Percentiles rank a stretch among this genome's conserved stretches.
Conservation (phyloP, 257 asterid species). For the Ligustrum vulgare region DNA sequence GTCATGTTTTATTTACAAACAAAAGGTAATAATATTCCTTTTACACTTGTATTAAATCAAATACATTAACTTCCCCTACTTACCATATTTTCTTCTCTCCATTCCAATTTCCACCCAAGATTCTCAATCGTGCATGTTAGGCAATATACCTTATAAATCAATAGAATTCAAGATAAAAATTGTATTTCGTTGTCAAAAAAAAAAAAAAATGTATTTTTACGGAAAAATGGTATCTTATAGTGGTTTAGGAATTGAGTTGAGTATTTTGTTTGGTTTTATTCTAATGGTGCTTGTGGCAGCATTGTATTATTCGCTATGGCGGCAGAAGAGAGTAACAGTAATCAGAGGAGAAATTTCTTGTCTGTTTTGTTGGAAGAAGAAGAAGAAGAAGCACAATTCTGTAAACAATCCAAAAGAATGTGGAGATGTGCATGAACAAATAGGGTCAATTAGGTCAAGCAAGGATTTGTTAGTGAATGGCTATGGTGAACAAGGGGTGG, state of each 20-base stretch:
- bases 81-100: background rate
- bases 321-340: constrained; percentile 48
- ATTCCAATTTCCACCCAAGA: constrained; percentile 18
- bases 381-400: constrained; percentile 34
- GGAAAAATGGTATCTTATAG: too few species aligned
- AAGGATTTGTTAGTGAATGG: constrained; percentile 38
- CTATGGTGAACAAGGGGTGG: constrained; percentile 61
- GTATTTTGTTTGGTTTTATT: constrained; percentile 59
- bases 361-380: constrained; percentile 54
- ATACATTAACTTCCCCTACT: too few species aligned
- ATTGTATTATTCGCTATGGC: constrained; percentile 63
- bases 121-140: constrained; percentile 41
- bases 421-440: constrained; percentile 15
- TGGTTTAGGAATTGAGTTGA: constrained; percentile 52
- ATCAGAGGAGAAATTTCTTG: constrained; percentile 34
- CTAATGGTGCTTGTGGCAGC: constrained; percentile 70
- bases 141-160: constrained; percentile 21
- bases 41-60: too few species aligned
- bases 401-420: constrained; percentile 26
- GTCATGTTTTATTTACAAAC: background rate
- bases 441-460: constrained; percentile 51
- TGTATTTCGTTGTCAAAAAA: too few species aligned
- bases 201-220: too few species aligned
- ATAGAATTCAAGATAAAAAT: too few species aligned
- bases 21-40: too few species aligned